Evolutionary conservation across 2,329 filamentous ascomycete species (phyloP).

Genomic region (Fusarium brachygibbosum): DNA sequence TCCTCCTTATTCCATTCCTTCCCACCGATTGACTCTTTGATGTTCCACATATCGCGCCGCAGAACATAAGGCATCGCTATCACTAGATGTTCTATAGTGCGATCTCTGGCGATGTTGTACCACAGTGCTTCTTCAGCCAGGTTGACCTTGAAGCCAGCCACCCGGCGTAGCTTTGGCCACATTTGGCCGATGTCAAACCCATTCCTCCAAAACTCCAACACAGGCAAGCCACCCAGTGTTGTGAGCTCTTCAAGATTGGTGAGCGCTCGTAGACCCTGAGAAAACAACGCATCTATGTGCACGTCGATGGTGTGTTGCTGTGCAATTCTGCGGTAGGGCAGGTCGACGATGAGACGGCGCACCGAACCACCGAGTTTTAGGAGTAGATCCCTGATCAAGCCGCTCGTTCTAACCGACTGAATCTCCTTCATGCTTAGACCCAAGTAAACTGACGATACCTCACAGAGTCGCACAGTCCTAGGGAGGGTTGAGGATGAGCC

Average conservation of each 20-base stretch:
- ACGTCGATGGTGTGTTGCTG: slow-evolving; percentile 14
- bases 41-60: slow-evolving; percentile 26
- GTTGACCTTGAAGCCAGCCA: slow-evolving; percentile 36
- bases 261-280: slow-evolving; percentile 11
- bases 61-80: slow-evolving; percentile 26
- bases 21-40: slow-evolving; percentile 24
- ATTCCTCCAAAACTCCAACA: slow-evolving; percentile 29
- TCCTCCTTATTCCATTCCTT: slow-evolving; percentile 21
- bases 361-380: slow-evolving; percentile 16
- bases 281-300: neutral
- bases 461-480: neutral
- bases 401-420: neutral
- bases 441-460: slow-evolving; percentile 28
- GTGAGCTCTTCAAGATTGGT: slow-evolving; percentile 33
- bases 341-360: slow-evolving; percentile 30
- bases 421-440: slow-evolving; percentile 14
- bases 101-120: slow-evolving; percentile 24
- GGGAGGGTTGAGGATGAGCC: slow-evolving; percentile 4
- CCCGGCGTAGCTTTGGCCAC: slow-evolving; percentile 29
- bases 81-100: slow-evolving; percentile 16
- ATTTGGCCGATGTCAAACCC: neutral
- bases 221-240: slow-evolving; percentile 26
- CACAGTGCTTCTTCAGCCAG: slow-evolving; percentile 30
- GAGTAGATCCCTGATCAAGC: slow-evolving; percentile 17
- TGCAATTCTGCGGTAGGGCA: slow-evolving; percentile 24